These are phyloP conservation scores for Lecanicillium sp. DNA, from an alignment of 2,329 filamentous ascomycete species.

Conservation along the genomic window DNA sequence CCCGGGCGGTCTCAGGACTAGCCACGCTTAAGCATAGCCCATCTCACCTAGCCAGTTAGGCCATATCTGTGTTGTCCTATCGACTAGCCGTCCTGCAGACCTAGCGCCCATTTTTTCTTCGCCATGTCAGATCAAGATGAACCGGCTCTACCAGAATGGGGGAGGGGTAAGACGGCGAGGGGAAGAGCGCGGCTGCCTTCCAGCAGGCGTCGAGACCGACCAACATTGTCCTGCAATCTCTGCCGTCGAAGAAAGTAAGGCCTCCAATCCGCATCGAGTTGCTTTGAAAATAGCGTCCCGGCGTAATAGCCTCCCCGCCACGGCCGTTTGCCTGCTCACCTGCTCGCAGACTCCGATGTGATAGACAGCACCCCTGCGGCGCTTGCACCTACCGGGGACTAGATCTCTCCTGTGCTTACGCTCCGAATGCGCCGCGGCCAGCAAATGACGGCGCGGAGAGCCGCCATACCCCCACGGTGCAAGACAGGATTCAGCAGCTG, in stretches of 20 bases:
- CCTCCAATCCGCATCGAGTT: not conserved
- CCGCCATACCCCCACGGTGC: not conserved
- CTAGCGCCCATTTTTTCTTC: slow-evolving; percentile 24
- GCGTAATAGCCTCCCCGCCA: not conserved
- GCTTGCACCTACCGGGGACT: slow-evolving; percentile 13
- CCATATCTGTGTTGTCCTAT: not conserved
- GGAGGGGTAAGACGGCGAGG: not conserved
- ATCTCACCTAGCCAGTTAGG: not conserved
- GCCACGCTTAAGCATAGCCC: no score
- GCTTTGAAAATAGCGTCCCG: not conserved
- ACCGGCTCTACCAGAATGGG: not conserved
- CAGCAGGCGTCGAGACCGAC: slow-evolving; percentile 24
- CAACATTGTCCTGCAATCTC: slow-evolving; percentile 24
- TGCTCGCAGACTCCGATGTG: slow-evolving; percentile 17
- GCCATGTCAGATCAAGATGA: slow-evolving; percentile 22
- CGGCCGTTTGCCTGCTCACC: not conserved
- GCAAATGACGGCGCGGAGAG: not conserved
- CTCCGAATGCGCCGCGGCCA: not conserved
- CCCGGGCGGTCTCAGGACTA: no score
- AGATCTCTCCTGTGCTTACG: slow-evolving; percentile 15
- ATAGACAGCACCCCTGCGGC: slow-evolving; percentile 16
- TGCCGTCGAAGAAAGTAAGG: slow-evolving; percentile 27
- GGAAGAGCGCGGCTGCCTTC: slow-evolving; percentile 9
- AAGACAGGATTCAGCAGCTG: slow-evolving; percentile 18
- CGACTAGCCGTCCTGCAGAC: not conserved